A percentile compares a stretch with the other conserved stretches of the same genome.
Conservation (phyloP, 2,329 filamentous ascomycete genomes). For the Drechslerella dactyloides region DNA sequence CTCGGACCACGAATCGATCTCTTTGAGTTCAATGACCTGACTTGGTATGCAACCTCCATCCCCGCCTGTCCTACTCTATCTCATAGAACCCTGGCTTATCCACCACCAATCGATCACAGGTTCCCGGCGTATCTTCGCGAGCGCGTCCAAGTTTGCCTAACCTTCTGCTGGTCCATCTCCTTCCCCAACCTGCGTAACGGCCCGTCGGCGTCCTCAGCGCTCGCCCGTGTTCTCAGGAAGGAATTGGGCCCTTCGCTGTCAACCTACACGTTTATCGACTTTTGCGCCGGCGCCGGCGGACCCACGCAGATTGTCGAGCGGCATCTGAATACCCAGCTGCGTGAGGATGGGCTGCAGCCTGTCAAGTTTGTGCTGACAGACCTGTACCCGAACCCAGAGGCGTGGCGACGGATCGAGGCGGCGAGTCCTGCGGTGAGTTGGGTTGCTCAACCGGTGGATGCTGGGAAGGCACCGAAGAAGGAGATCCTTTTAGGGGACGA, state of each 20-base stretch:
- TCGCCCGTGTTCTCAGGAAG: slow-evolving; percentile 65
- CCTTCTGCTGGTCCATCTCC: slow-evolving; percentile 68
- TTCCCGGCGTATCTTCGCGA: slow-evolving; percentile 70
- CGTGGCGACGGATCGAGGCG: slow-evolving; percentile 66
- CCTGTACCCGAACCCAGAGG: slow-evolving; percentile 68
- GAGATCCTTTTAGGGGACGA: slow-evolving; percentile 56
- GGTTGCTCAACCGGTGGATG: slow-evolving; percentile 69
- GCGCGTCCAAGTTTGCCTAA: slow-evolving; percentile 70
- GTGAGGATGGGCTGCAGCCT: slow-evolving; percentile 52
- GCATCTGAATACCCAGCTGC: slow-evolving; percentile 62
- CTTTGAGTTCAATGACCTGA: slow-evolving; percentile 72
- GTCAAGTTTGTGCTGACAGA: slow-evolving; percentile 71
- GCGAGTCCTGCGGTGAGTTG: slow-evolving; percentile 65
- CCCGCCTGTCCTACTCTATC: slow-evolving; percentile 25
- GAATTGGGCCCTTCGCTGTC: slow-evolving; percentile 62
- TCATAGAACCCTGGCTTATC: too few species aligned
- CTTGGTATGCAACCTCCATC: slow-evolving; percentile 62
- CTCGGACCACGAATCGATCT: slow-evolving; percentile 68
- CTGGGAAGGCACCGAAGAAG: slow-evolving; percentile 65
- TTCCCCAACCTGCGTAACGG: slow-evolving; percentile 55
- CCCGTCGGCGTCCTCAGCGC: slow-evolving; percentile 63
- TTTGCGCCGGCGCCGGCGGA: slow-evolving; percentile 76
- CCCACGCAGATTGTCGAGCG: slow-evolving; percentile 71
- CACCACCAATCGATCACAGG: slow-evolving; percentile 62
- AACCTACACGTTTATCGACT: slow-evolving; percentile 72